A percentile compares a stretch with the other conserved stretches of the same genome.
Evolutionary conservation across 371 early-diverging fungal genomes (phyloP).

Genomic region (Mortierella sp.): DNA sequence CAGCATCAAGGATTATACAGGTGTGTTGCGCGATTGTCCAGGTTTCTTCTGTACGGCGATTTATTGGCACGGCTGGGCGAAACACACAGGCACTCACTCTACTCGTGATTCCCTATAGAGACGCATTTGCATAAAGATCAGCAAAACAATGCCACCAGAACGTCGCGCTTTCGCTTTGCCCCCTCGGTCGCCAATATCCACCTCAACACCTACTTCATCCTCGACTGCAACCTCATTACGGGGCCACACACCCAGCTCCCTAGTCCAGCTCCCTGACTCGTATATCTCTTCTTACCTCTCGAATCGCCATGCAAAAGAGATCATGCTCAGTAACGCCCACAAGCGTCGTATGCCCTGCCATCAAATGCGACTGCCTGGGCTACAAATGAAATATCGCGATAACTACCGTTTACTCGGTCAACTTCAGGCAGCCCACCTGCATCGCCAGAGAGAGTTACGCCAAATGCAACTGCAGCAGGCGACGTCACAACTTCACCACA

Average conservation of each 20-base stretch:
- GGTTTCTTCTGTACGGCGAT: too few relatives aligned
- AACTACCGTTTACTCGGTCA: constrained; percentile 12
- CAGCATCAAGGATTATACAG: too few relatives aligned
- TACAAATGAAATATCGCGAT: constrained; percentile 2
- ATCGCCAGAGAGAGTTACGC: constrained; percentile 23
- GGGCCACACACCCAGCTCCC: not conserved
- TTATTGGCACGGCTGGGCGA: not conserved
- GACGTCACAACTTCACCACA: not conserved
- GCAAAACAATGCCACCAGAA: constrained; percentile 28
- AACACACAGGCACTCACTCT: constrained; percentile 1
- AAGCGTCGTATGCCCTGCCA: constrained; percentile 5
- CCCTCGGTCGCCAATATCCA: constrained; percentile 16
- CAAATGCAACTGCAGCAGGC: constrained; percentile 3
- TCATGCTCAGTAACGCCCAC: constrained; percentile 14
- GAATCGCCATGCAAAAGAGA: constrained; percentile 17
- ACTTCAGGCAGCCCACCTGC: constrained; percentile 19
- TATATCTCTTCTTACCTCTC: constrained; percentile 17
- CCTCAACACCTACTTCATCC: constrained; percentile 3
- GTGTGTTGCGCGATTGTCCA: too few relatives aligned
- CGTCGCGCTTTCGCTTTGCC: constrained; percentile 22
- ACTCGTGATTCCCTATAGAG: not conserved
- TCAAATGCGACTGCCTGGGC: constrained; percentile 1
- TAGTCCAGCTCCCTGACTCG: constrained; percentile 7
- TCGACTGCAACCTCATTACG: not conserved
- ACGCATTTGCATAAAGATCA: not conserved